These are phyloP conservation scores for Dendrobium officinale DNA, from an alignment of 106 monocot genomes.

Conservation along the genomic window DNA sequence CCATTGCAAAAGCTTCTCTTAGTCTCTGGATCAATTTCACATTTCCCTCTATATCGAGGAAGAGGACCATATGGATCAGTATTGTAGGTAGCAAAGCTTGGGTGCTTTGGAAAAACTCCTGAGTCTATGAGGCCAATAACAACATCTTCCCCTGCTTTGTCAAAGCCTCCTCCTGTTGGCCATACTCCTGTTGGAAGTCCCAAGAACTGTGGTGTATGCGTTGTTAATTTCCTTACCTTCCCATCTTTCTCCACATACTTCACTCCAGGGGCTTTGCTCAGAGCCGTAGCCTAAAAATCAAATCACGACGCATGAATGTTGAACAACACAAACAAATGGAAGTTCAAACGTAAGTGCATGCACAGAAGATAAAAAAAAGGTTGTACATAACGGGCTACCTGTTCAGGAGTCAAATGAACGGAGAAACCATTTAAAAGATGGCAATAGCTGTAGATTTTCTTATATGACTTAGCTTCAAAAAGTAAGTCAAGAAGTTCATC, in stretches of 20 bases:
- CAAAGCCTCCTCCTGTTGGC: conserved; percentile 94
- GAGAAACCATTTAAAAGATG: conserved; percentile 97
- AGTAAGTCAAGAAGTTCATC: conserved; percentile 76
- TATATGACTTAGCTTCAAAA: conserved; percentile 75
- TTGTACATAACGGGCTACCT: conserved; percentile 28
- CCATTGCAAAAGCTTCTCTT: conserved; percentile 76
- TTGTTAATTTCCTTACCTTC: conserved; percentile 85
- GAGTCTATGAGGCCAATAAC: conserved; percentile 96
- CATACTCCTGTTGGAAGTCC: conserved; percentile 86
- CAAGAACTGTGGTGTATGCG: conserved; percentile 90
- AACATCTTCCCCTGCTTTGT: conserved; percentile 85
- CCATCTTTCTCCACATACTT: conserved; percentile 78
- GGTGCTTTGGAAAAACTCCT: conserved; percentile 83
- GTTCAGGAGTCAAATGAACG: conserved; percentile 66
- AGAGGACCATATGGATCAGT: conserved; percentile 76
- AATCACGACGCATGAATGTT: not conserved
- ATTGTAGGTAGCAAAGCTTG: conserved; percentile 71
- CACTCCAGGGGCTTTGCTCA: conserved; percentile 65
- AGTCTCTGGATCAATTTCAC: conserved; percentile 73
- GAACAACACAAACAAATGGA: not conserved
- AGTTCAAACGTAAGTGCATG: too few species aligned
- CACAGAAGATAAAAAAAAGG: not conserved
- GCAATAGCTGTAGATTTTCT: conserved; percentile 80
- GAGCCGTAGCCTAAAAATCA: conserved; percentile 51
- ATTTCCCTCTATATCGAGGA: conserved; percentile 74